A percentile compares a stretch with the other conserved stretches of the same genome.
Evolutionary conservation across 768 basidiomycete species (phyloP).

Genomic region (Gelatoporia subvermispora): DNA sequence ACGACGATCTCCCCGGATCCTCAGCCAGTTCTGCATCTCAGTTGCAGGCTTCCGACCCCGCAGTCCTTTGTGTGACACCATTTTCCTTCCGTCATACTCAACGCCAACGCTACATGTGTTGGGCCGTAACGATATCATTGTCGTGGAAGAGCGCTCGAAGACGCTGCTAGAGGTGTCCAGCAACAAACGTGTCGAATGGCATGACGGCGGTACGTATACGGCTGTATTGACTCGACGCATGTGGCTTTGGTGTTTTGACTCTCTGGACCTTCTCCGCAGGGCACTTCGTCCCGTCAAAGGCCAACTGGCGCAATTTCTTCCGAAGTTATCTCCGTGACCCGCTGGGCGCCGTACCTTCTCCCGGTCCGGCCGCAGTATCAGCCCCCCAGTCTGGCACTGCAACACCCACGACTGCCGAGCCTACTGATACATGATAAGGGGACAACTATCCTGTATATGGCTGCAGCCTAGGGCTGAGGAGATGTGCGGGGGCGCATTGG

Average conservation of each 20-base stretch:
- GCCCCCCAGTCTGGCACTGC: slow-evolving; percentile 42
- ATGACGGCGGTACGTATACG: slow-evolving; percentile 66
- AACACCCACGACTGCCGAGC: slow-evolving; percentile 30
- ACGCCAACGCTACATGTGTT: slow-evolving; percentile 79
- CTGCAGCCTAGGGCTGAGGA: too few species aligned
- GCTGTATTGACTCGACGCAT: neutral
- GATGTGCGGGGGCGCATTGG: too few species aligned
- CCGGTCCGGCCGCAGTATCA: slow-evolving; percentile 27
- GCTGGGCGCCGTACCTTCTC: slow-evolving; percentile 40
- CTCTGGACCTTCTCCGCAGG: slow-evolving; percentile 36
- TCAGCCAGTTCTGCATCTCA: slow-evolving; percentile 69
- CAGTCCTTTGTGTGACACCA: slow-evolving; percentile 39
- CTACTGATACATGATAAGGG: neutral
- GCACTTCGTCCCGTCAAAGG: slow-evolving; percentile 80
- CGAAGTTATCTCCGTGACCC: slow-evolving; percentile 59
- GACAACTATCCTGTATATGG: neutral
- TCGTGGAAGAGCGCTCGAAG: slow-evolving; percentile 63
- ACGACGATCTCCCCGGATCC: too few species aligned
- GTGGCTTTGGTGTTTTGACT: neutral
- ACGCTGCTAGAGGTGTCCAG: slow-evolving; percentile 49
- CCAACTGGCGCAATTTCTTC: slow-evolving; percentile 72
- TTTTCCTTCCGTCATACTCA: slow-evolving; percentile 48
- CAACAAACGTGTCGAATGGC: slow-evolving; percentile 63
- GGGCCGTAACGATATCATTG: slow-evolving; percentile 73
- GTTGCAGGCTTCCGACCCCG: slow-evolving; percentile 64